phyloP scores from a whole-genome alignment of 129 eudicot genomes.

The Helichrysum umbraculigerum region DNA sequence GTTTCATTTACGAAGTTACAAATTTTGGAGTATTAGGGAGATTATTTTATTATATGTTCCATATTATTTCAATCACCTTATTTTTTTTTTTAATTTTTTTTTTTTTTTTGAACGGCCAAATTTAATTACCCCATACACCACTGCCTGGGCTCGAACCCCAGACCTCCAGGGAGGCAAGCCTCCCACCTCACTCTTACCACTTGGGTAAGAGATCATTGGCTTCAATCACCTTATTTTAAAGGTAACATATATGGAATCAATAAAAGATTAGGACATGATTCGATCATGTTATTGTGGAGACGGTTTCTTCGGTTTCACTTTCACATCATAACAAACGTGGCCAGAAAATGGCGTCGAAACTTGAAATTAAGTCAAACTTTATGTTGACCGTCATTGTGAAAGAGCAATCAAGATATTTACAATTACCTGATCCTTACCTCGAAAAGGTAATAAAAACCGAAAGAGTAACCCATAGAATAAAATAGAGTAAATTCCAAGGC shows the following conservation, averaged over 20 bases:
- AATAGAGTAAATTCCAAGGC: conserved; percentile 13
- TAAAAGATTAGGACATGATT: conserved; percentile 1
- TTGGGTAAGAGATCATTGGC: no score
- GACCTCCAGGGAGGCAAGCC: no score
- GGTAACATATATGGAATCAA: background rate
- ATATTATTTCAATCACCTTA: no score
- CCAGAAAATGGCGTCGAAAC: conserved; percentile 29
- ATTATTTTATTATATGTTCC: no score
- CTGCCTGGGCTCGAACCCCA: no score
- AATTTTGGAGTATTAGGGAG: no score
- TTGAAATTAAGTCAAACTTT: conserved; percentile 29
- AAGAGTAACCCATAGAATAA: background rate
- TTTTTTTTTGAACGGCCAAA: no score
- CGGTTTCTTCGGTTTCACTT: conserved; percentile 27
- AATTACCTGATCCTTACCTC: background rate
- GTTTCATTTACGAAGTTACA: no score
- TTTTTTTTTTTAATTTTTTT: no score
- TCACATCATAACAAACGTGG: conserved; percentile 19
- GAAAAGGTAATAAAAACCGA: conserved; percentile 1
- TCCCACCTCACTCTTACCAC: no score
- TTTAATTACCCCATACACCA: no score
- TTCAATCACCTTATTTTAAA: no score
- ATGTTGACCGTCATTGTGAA: conserved; percentile 6
- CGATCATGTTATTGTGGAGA: conserved; percentile 27
- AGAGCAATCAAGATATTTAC: conserved; percentile 3